Conservation (phyloP, 768 basidiomycete genomes). For the Psilocybe sp. region DNA sequence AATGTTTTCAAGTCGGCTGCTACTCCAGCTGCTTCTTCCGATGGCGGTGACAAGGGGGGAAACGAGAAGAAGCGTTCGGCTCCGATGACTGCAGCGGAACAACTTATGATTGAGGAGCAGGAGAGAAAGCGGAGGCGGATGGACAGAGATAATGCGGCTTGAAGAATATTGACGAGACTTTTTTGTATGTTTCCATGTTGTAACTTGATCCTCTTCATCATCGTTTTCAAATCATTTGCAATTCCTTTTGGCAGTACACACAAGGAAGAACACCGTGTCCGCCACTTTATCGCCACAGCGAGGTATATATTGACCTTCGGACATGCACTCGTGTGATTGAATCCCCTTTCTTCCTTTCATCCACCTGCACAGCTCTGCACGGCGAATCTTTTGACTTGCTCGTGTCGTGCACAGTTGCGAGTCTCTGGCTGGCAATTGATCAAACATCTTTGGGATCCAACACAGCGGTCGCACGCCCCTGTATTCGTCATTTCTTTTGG, state of each 20-base stretch:
- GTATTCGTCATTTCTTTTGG: too few species aligned
- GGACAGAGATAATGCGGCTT: conserved; percentile 45
- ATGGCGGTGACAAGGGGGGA: conserved; percentile 29
- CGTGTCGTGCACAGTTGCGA: too few species aligned
- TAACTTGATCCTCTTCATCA: conserved; percentile 15
- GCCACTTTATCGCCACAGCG: conserved; percentile 6
- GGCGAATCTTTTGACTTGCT: conserved; percentile 27
- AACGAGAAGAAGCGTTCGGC: conserved; percentile 63
- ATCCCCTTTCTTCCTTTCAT: conserved; percentile 20
- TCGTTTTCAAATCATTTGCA: conserved; percentile 11
- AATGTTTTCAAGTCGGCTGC: conserved; percentile 68
- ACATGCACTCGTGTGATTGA: conserved; percentile 4
- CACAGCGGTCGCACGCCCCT: too few species aligned
- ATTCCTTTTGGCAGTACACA: conserved; percentile 8
- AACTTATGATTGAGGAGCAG: conserved; percentile 86
- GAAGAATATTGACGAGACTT: conserved; percentile 8
- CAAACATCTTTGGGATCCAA: too few species aligned
- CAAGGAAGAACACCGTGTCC: conserved; percentile 11
- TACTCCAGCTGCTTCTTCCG: conserved; percentile 25
- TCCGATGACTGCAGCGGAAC: conserved; percentile 79
- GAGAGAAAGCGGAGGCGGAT: conserved; percentile 82
- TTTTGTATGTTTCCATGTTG: conserved; percentile 19
- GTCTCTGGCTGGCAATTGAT: too few species aligned
- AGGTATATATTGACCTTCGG: conserved; percentile 8
- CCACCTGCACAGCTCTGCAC: conserved; percentile 32